These are phyloP conservation scores for Aegilops sharonensis DNA, from an alignment of 176 grass and related monocot species.

Conservation along the genomic window DNA sequence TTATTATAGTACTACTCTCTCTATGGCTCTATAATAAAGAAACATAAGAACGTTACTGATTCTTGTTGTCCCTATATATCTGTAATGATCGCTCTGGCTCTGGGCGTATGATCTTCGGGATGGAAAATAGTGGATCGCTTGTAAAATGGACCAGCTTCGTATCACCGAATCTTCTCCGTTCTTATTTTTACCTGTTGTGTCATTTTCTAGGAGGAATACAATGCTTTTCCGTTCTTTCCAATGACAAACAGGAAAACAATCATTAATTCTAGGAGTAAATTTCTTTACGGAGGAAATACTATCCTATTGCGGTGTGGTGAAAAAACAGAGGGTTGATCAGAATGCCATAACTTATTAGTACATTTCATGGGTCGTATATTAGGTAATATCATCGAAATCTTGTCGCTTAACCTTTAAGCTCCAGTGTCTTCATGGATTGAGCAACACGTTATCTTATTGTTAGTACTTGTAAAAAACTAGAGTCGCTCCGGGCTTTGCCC, in stretches of 20 bases:
- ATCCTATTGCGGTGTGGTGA: neutral
- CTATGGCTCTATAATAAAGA: no score
- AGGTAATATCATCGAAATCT: neutral
- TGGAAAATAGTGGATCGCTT: neutral
- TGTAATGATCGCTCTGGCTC: no score
- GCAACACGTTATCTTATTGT: neutral
- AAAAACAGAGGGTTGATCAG: neutral
- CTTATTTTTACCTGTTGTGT: neutral
- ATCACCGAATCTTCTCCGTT: neutral
- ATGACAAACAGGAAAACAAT: neutral
- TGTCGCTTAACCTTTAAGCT: neutral
- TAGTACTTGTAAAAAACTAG: neutral
- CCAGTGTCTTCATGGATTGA: no score
- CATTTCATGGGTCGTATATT: no score
- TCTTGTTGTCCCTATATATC: no score
- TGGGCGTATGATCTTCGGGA: no score
- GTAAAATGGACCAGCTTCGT: neutral
- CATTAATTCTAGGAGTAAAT: no score
- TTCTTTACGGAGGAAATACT: no score
- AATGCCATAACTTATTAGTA: neutral
- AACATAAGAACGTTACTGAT: no score
- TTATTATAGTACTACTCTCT: no score
- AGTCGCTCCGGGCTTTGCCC: neutral
- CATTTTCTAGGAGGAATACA: no score
- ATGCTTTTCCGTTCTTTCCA: neutral